Evolutionary conservation across 768 basidiomycete genomes (phyloP).

Genomic region (Russula virescens): DNA sequence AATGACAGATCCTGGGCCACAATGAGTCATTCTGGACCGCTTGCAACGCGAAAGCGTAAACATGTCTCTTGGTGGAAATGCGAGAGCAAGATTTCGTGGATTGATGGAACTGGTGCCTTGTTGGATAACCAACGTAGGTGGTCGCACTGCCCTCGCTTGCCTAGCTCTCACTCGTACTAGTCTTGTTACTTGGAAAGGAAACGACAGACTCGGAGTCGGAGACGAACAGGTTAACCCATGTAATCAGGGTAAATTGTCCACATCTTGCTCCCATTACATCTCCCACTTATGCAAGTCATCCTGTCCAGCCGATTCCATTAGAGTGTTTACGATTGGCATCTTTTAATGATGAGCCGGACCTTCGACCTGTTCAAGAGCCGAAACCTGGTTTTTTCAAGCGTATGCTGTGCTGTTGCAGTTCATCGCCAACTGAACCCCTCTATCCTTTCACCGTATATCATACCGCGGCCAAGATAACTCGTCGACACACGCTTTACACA

Average conservation of each 20-base stretch:
- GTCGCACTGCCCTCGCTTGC: not conserved
- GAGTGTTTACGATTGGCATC: not conserved
- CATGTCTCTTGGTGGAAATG: constrained; percentile 39
- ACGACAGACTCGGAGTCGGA: not conserved
- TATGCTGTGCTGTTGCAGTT: not conserved
- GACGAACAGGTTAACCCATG: not conserved
- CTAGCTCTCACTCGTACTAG: not conserved
- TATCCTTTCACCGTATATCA: constrained; percentile 6
- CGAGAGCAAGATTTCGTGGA: not conserved
- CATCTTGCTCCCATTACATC: not conserved
- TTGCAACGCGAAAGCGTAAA: not conserved
- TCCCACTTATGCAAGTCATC: not conserved
- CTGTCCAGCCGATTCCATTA: not conserved
- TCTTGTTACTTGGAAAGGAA: not conserved
- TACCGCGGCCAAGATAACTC: not conserved
- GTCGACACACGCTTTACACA: constrained; percentile 1
- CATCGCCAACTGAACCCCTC: not conserved
- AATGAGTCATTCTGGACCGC: not conserved
- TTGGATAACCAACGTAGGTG: not conserved
- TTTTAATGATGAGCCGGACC: not conserved
- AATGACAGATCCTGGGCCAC: not conserved
- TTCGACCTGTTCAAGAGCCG: not conserved
- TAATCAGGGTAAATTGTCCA: not conserved
- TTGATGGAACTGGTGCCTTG: not conserved
- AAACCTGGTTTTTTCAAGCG: not conserved